Evolutionary conservation across 768 basidiomycete species (phyloP).

Genomic region (Cyclocybe cylindracea): DNA sequence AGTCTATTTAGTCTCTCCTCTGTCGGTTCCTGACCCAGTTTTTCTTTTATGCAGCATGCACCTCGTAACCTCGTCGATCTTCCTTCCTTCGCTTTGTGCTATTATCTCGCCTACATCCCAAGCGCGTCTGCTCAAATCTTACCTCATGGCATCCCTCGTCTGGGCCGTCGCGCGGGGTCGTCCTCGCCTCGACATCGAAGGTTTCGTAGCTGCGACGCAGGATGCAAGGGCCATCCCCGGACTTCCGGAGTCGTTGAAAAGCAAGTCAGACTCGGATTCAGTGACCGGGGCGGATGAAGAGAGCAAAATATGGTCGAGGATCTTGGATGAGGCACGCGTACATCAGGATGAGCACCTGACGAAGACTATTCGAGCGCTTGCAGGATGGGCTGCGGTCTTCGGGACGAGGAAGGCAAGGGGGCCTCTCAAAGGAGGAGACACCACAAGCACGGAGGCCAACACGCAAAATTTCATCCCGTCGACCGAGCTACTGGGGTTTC

Average conservation of each 20-base stretch:
- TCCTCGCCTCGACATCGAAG: conserved; percentile 45
- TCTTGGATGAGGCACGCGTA: conserved; percentile 52
- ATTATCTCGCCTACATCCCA: conserved; percentile 43
- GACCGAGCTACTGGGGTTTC: conserved; percentile 51
- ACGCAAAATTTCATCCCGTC: conserved; percentile 2
- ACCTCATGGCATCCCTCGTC: conserved; percentile 50
- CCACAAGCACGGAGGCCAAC: background rate
- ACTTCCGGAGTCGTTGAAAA: conserved; percentile 33
- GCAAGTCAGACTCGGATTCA: conserved; percentile 36
- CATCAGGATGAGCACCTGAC: conserved; percentile 58
- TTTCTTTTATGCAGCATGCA: conserved; percentile 48
- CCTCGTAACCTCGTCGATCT: conserved; percentile 64
- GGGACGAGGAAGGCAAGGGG: conserved; percentile 13
- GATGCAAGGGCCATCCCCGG: conserved; percentile 17
- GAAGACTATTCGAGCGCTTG: conserved; percentile 38
- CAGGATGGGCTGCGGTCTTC: conserved; percentile 23
- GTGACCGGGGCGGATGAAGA: too few species aligned
- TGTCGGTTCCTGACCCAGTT: background rate
- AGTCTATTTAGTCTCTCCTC: conserved; percentile 21
- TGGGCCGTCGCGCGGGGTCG: conserved; percentile 64
- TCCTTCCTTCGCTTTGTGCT: conserved; percentile 52
- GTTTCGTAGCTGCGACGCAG: conserved; percentile 38
- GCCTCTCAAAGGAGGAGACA: too few species aligned
- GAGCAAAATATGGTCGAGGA: conserved; percentile 47
- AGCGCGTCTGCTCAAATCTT: conserved; percentile 55